A percentile compares a stretch with the other conserved stretches of the same genome.
Conservation (phyloP, 805 yeast genomes). For the Cyberlindnera mississippiensis region DNA sequence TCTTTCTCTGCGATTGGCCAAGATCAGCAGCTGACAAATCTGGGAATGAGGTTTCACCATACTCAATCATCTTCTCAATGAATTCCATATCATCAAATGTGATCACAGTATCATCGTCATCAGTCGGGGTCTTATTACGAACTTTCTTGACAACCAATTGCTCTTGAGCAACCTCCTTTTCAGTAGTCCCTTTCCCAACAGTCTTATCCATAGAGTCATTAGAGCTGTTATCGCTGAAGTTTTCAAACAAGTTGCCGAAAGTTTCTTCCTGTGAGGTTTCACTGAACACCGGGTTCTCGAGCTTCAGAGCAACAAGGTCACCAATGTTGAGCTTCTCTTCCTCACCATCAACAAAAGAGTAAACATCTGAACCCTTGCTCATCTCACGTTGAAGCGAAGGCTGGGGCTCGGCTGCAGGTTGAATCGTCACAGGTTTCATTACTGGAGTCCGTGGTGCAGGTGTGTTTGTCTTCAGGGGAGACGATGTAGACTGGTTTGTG, state of each 20-base stretch:
- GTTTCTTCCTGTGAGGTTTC: constrained; percentile 3
- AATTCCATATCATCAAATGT: constrained; percentile 34
- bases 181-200: neutral
- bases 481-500: neutral
- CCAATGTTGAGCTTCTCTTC: constrained; percentile 19
- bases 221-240: neutral
- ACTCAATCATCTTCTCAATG: constrained; percentile 36
- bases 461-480: neutral
- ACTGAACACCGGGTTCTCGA: constrained; percentile 18
- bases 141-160: constrained; percentile 3
- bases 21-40: constrained; percentile 29
- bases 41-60: constrained; percentile 39
- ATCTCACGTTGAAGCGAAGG: constrained; percentile 8
- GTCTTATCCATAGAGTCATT: neutral
- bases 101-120: constrained; percentile 13
- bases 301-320: constrained; percentile 17
- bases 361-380: constrained; percentile 11
- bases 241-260: constrained; percentile 5
- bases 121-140: constrained; percentile 3
- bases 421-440: neutral
- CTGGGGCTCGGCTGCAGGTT: neutral
- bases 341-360: constrained; percentile 27
- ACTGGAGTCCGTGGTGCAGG: neutral
- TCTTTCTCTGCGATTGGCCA: constrained; percentile 28
- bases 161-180: neutral